These are phyloP conservation scores for Calonectria hawksworthii DNA, from an alignment of 2,329 filamentous ascomycete species.

Conservation along the genomic window DNA sequence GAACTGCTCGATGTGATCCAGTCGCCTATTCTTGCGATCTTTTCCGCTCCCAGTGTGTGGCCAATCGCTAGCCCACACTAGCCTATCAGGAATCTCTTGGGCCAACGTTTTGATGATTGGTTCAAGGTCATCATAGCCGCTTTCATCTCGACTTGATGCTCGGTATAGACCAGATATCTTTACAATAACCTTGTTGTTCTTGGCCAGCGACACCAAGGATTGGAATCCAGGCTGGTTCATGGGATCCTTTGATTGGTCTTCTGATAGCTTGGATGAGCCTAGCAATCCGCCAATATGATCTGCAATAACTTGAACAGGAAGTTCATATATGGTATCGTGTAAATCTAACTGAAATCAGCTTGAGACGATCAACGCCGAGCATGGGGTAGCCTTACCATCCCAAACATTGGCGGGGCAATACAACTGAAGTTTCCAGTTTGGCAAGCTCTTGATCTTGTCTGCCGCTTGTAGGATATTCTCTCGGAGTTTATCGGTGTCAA, in stretches of 20 bases:
- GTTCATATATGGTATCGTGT: neutral
- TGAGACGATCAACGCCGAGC: neutral
- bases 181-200: slow-evolving; percentile 6
- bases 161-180: slow-evolving; percentile 7
- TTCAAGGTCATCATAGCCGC: slow-evolving; percentile 2
- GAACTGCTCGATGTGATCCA: slow-evolving; percentile 8
- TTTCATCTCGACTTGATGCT: neutral
- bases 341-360: neutral
- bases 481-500: neutral
- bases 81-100: neutral
- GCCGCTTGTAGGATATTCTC: neutral
- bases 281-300: slow-evolving; percentile 13
- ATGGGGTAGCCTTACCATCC: neutral
- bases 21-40: neutral
- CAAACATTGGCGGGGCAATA: slow-evolving; percentile 15
- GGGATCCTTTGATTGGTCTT: neutral
- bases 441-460: neutral
- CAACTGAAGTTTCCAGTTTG: slow-evolving; percentile 2
- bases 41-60: slow-evolving; percentile 12
- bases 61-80: slow-evolving; percentile 17
- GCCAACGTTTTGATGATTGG: neutral
- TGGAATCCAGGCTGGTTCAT: slow-evolving; percentile 9
- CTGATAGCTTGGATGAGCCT: neutral
- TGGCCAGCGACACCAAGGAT: neutral
- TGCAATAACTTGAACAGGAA: slow-evolving; percentile 14